Base-by-base conservation (phyloP, 352 stramenopile genomes). In the Phytophthora citrophthora region DNA sequence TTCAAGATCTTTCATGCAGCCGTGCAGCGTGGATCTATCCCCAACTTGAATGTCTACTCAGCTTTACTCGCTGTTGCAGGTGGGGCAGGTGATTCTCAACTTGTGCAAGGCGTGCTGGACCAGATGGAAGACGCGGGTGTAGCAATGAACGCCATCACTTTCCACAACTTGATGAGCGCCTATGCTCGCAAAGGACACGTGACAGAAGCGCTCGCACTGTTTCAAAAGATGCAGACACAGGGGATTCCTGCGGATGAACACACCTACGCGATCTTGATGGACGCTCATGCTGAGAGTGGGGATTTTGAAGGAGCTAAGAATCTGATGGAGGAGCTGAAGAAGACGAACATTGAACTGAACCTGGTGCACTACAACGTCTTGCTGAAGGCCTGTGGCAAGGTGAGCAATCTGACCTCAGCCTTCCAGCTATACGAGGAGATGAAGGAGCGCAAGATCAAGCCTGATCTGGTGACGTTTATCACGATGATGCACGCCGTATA, bases 401-500 rank as follows among this genome's bases (percentile, higher is more conserved):
- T 77, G n/a, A 85, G 74, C 46, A 61, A 90, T 38, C 77, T 95
- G 36, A 67, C 82, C 32, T 76, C 74, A 7, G 88, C 86, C 20
- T 95, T 95, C 60, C 66, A 92, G 53, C 51, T 93, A 41, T 95
- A 95, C 62, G 88, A 94, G 44, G 84, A 92, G 59, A 93, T 95
- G 84, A 95, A 95, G 63, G 60, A 77, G 36, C 76, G 72, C 44
- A 76, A 82, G 54, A 90, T 94, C 64, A 38, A 71, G 44, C 85
- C 88, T 1, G 83, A 92, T 32, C 72, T 88, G 3, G 76, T 90
- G 32, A 95, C 88, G 27, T 93, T 92, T 68, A 90, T 91, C 59
- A 94, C 85, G 32, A 93, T 94, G 83, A 90, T 95, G 85, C 88
- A 94, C 64, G 88, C 83, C 1, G 88, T 95, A 26, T 95, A 88